Conservation (phyloP, 495 filamentous ascomycete species). For the Glarea lozoyensis region DNA sequence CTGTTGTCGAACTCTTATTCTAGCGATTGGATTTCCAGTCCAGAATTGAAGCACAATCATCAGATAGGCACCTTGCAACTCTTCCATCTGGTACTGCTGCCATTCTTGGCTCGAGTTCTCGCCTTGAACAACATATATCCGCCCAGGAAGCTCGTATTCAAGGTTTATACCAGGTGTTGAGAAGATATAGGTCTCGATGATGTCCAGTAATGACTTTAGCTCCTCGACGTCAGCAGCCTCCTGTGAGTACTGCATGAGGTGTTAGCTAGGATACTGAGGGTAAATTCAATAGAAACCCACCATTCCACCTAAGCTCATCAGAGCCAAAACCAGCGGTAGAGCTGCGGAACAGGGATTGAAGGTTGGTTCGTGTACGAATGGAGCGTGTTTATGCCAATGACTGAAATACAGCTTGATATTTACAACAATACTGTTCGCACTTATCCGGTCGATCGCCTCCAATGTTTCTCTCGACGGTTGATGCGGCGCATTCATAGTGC, state of each 20-base stretch:
- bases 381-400: slow-evolving; percentile 22
- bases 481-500: slow-evolving; percentile 11
- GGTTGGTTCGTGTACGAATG: slow-evolving; percentile 19
- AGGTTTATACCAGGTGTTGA: slow-evolving; percentile 14
- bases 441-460: slow-evolving; percentile 14
- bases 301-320: slow-evolving; percentile 22
- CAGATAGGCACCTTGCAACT: slow-evolving; percentile 21
- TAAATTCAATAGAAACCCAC: slow-evolving; percentile 4
- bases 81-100: slow-evolving; percentile 19
- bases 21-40: slow-evolving; percentile 18
- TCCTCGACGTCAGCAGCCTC: slow-evolving; percentile 9
- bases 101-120: slow-evolving; percentile 14
- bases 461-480: slow-evolving; percentile 7
- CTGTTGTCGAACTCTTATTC: slow-evolving; percentile 18
- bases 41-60: slow-evolving; percentile 21
- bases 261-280: background rate
- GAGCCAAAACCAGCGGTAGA: slow-evolving; percentile 14
- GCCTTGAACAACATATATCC: slow-evolving; percentile 11
- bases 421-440: slow-evolving; percentile 11
- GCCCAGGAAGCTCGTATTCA: slow-evolving; percentile 19
- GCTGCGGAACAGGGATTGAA: slow-evolving; percentile 18
- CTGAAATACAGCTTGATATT: slow-evolving; percentile 20
- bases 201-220: slow-evolving; percentile 17
- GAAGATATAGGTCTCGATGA: slow-evolving; percentile 16
- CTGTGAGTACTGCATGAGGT: slow-evolving; percentile 13